Evolutionary conservation across 192 early-diverging fungal species (phyloP), one percentile per base, ranked within the genome.

Genomic region (Coemansia sp.): DNA sequence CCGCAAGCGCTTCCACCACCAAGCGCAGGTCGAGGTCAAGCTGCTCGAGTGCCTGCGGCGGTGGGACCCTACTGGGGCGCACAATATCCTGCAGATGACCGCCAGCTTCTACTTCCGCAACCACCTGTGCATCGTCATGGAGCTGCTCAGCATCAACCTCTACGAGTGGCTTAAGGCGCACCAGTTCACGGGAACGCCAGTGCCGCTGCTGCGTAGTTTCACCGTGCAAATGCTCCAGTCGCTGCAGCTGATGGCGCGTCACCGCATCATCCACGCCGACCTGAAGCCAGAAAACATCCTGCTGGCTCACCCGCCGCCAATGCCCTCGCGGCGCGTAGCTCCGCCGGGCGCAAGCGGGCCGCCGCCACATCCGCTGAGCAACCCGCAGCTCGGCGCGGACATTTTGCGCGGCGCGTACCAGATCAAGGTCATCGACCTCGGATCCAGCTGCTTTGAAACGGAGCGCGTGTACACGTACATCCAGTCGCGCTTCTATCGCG

Each of bases 341-440:
- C 74, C 68, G 27, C 43, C 64, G 12, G 74, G 68, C 2, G 67
- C 66, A 4, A 58, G 65, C 14, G 66, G 60, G 6, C 65, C 65
- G 2, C 64, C 74, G 42, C 62, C 70, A 0, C 81, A 83, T 29
- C 81, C 81, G 11, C 59, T 83, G 64, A 62, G 53, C 20, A 62
- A 71, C 46, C 71, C 71, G 64, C 81, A 77, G 72, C 72, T 83
- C 12, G 39, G 49, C 2, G 53, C 41, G 15, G 82, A 84, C 38
- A 71, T 78, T 41, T 63, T 69, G 45, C 73, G 77, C 32, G 77
- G 77, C 6, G 41, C 62, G 10, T 89, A 88, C 47, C 85, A 82
- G 29, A 94, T 99, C 79, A 99, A 99, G 86, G 95, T 99, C 17
- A 99, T 99, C 82, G 97, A 99, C 76, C 96, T 99, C 69, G 97